Base-by-base conservation (phyloP, 2,329 filamentous ascomycete species). In the Talaromyces piceae region DNA sequence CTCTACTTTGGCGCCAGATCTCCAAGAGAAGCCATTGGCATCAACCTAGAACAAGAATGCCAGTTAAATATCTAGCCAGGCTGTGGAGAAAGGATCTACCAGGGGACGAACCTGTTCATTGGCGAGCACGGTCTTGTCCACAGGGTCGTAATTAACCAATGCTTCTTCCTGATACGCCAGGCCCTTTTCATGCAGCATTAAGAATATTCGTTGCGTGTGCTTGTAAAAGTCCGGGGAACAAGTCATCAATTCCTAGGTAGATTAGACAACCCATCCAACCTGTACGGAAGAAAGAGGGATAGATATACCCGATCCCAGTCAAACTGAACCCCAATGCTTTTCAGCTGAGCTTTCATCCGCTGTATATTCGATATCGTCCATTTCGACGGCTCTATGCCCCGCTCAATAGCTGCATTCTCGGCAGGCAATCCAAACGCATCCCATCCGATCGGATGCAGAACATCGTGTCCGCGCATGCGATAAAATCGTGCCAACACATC, bases 401-500 rank as follows among this genome's bases (percentile, higher is more conserved):
- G 76, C 69, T 94, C 88, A 52, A 94, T 86, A 7, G 90, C 90
- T 16, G 90, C 90, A 71, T 95, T 95, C 68, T 95, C 90, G 41
- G 90, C 90, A 9, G 90, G 90, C 51, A 95, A 73, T 2, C 90
- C 90, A 70, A 95, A 95, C 4, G 88, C 87, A 74, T 95, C 90
- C 89, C 90, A 95, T 9, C 90, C 90, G 79, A 95, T 95, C n/a
- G 90, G 88, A 57, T 95, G 80, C 49, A 94, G 69, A 27, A 94
- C 88, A 50, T 86, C 72, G 58, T 82, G 77, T 13, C 89, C 89
- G 58, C 84, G 82, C 71, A 95, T 82, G 23, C 78, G 79, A 60
- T 84, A 81, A 63, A 84, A 94, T 49, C 90, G 80, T 12, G 88
- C 83, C 48, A 95, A 72, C 8, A 91, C 86, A 72, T 95, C 90